Conservation (phyloP, 129 eudicot species). For the Helichrysum umbraculigerum region DNA sequence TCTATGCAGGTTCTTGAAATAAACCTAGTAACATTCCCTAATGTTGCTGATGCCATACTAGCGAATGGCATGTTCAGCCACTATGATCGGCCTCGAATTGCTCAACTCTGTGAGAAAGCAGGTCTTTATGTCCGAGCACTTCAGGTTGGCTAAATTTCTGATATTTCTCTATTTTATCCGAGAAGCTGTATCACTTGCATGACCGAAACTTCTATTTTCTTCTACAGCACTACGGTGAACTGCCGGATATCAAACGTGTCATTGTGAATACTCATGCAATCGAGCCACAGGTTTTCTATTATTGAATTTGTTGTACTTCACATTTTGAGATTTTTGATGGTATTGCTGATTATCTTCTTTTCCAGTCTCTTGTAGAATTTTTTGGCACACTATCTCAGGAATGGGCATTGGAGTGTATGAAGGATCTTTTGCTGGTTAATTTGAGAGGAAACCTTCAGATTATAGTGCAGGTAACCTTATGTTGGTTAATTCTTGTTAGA, state of each 20-base stretch:
- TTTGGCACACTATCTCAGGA: constrained; percentile 89
- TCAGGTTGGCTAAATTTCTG: constrained; percentile 48
- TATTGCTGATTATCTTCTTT: constrained; percentile 8
- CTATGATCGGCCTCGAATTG: constrained; percentile 91
- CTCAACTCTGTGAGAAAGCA: constrained; percentile 97
- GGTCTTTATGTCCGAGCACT: constrained; percentile 93
- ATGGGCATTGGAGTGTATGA: constrained; percentile 97
- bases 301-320: background rate
- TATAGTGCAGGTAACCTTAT: constrained; percentile 69
- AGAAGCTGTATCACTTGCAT: constrained; percentile 10
- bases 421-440: constrained; percentile 83
- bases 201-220: background rate
- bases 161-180: background rate
- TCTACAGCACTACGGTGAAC: constrained; percentile 68
- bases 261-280: constrained; percentile 96
- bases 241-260: constrained; percentile 88
- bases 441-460: constrained; percentile 94
- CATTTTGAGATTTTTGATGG: background rate
- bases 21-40: constrained; percentile 90
- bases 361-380: constrained; percentile 84
- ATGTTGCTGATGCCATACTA: constrained; percentile 96
- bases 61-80: constrained; percentile 97
- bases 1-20: constrained; percentile 77
- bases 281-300: constrained; percentile 75
- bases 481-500: background rate